Evolutionary conservation across 306 rosid species (phyloP), one percentile per base, ranked within the genome.

Genomic region (Inga leiocalycina): DNA sequence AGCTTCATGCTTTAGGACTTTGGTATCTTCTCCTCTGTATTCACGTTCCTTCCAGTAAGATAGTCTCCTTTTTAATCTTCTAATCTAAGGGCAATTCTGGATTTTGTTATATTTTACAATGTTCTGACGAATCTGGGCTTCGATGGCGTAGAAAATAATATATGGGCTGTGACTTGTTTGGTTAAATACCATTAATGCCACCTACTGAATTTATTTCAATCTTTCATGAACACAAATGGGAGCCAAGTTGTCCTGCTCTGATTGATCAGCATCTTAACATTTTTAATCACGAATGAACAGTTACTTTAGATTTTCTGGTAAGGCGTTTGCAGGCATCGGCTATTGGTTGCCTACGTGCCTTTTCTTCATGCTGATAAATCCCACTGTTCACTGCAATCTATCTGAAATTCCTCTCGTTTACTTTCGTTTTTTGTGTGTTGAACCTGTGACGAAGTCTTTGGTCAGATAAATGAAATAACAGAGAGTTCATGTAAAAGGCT

Each of bases 191-290:
- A 30, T 64, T 14, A 27, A 64, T 13, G 70, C 70, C 19, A 15
- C 41, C 70, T 64, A 49, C 39, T 9, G 9, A 80, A 54, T 83
- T 62, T 12, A 51, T 74, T 64, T 80, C 24, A 52, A 10, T 41
- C 19, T 71, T 70, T 54, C 11, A 71, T n/a, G 14, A 49, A 62
- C 77, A 32, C 46, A 13, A 64, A 2, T 27, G 69, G 35, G 69
- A 64, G 39, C 69, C 69, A 64, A 14, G 39, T 30, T 64, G 8
- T 45, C 79, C 32, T 44, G 71, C 77, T 27, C 76, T 17, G 43
- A 9, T 56, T 5, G 16, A 6, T 30, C 8, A 37, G 8, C 41
- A 45, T 1, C 56, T 79, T 51, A 64, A 70, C 16, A 19, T 17
- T 37, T 37, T 68, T 35, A 19, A 19, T 35, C 73, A 35, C 27